phyloP scores from a whole-genome alignment of 2,329 filamentous ascomycete species.

The Colletotrichum incanum region DNA sequence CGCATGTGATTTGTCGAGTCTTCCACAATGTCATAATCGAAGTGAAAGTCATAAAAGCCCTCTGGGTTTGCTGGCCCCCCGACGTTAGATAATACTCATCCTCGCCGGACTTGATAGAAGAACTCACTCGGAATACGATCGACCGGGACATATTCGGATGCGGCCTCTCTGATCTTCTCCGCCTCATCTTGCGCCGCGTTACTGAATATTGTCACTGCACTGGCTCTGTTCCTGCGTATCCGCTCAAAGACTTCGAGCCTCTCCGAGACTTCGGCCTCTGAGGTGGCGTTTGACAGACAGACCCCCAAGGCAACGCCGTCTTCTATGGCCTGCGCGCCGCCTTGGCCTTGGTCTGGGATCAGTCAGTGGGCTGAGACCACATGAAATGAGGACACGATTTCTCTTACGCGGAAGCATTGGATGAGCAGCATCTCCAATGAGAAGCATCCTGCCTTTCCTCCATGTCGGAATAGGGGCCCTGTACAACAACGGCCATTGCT shows the following conservation, averaged over 20 bases:
- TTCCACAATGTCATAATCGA: constrained; percentile 34
- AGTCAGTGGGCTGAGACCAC: constrained; percentile 23
- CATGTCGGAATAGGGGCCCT: constrained; percentile 52
- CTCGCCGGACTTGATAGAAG: background rate
- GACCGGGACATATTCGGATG: constrained; percentile 47
- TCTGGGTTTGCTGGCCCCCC: constrained; percentile 30
- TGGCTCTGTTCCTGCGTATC: constrained; percentile 50
- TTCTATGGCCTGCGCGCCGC: constrained; percentile 55
- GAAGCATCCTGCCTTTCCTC: constrained; percentile 51
- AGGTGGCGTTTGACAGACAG: constrained; percentile 46
- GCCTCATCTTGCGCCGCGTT: constrained; percentile 56
- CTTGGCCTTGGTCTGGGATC: constrained; percentile 55
- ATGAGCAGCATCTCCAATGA: constrained; percentile 57
- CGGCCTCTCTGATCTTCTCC: constrained; percentile 47
- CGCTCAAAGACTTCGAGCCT: constrained; percentile 48
- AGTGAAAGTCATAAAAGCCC: constrained; percentile 39
- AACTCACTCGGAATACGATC: constrained; percentile 52
- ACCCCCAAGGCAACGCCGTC: constrained; percentile 54
- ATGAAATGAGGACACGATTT: background rate
- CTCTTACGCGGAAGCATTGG: constrained; percentile 56
- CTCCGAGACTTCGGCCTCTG: constrained; percentile 43
- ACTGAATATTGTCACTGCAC: constrained; percentile 57
- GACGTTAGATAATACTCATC: background rate
- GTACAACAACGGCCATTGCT: constrained; percentile 55
- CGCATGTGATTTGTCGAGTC: constrained; percentile 13